phyloP scores from a whole-genome alignment of 257 asterid species.

The Prunella vulgaris region DNA sequence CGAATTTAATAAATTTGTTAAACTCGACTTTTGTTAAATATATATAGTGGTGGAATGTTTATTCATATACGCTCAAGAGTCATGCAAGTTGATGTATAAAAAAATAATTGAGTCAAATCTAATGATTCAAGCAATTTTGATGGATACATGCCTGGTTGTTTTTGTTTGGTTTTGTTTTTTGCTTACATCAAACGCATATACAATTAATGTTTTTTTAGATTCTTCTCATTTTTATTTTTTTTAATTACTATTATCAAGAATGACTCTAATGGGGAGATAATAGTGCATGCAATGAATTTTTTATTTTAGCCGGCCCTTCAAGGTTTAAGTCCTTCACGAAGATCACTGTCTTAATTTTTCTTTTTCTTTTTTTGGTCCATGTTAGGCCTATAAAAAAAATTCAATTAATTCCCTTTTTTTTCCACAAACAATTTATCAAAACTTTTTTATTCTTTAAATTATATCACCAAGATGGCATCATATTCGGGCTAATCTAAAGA shows the following conservation, averaged over 20 bases:
- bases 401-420: too few species aligned
- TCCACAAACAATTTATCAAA: not conserved
- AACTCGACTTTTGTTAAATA: too few species aligned
- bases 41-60: not conserved
- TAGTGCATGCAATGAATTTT: not conserved
- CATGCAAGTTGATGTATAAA: not conserved
- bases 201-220: not conserved
- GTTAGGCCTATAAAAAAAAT: not conserved
- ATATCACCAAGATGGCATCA: not conserved
- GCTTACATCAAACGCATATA: not conserved
- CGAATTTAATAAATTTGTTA: not conserved
- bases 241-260: not conserved
- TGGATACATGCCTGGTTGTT: not conserved
- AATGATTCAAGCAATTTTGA: constrained; percentile 7
- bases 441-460: not conserved
- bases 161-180: not conserved
- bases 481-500: not conserved
- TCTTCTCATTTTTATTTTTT: not conserved
- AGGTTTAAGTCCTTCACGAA: not conserved
- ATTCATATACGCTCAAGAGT: not conserved
- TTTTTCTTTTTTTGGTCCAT: not conserved
- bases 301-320: not conserved
- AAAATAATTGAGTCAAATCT: constrained; percentile 1
- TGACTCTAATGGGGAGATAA: not conserved
- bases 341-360: not conserved